phyloP scores from a whole-genome alignment of 177 flowering plant genomes.

The Tripterygium wilfordii region DNA sequence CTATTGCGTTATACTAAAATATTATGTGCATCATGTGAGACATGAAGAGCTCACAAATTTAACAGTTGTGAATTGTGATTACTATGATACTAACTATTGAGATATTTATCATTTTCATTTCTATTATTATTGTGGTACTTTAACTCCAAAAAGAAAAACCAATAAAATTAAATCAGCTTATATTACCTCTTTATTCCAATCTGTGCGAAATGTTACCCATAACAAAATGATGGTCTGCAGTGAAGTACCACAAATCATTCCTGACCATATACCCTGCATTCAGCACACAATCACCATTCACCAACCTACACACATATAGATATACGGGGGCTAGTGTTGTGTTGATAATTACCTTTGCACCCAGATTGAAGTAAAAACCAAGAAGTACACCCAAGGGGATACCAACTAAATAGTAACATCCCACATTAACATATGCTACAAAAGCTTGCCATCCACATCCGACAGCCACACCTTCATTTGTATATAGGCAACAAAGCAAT shows the following conservation, averaged over 20 bases:
- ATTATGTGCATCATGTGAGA: too few relatives aligned
- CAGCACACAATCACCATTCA: too few relatives aligned
- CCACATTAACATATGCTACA: constrained; percentile 81
- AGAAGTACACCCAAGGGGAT: constrained; percentile 63
- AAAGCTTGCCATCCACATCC: constrained; percentile 87
- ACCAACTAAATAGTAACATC: constrained; percentile 72
- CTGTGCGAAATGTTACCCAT: not conserved
- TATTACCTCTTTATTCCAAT: constrained; percentile 2
- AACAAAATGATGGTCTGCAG: not conserved
- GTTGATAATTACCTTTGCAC: too few relatives aligned
- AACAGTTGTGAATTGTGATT: too few relatives aligned
- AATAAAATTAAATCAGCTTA: not conserved
- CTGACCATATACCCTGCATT: constrained; percentile 5
- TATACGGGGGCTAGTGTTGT: too few relatives aligned
- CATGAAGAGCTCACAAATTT: too few relatives aligned
- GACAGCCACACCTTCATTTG: constrained; percentile 71
- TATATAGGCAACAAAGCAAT: too few relatives aligned
- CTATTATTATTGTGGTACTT: too few relatives aligned
- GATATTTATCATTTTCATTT: too few relatives aligned
- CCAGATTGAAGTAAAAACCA: constrained; percentile 58
- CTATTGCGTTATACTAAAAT: too few relatives aligned
- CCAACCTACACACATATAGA: too few relatives aligned
- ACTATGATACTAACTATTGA: too few relatives aligned
- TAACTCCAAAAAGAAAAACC: not conserved
- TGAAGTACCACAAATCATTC: not conserved